Percentiles rank a stretch among this genome's conserved stretches.
phyloP scores from a whole-genome alignment of 1,284 basidiomycete species.

The Psilocybe mexicana region DNA sequence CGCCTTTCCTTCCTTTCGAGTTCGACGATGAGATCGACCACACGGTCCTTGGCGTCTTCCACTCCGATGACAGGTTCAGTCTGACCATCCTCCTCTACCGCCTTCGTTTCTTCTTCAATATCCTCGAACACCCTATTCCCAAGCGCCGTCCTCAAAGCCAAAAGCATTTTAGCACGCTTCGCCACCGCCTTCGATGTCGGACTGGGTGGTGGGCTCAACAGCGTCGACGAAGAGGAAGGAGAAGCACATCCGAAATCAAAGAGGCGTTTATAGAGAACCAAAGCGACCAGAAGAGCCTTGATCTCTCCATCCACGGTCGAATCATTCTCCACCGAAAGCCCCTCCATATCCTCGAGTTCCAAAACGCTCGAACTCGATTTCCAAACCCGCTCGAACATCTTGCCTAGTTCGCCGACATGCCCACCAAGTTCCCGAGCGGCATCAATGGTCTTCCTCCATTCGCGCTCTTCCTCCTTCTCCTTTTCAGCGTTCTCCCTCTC shows the following conservation, averaged over 20 bases:
- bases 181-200: slow-evolving; percentile 43
- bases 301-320: slow-evolving; percentile 46
- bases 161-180: slow-evolving; percentile 19
- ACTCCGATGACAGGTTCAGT: slow-evolving; percentile 26
- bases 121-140: slow-evolving; percentile 63
- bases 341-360: slow-evolving; percentile 18
- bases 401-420: slow-evolving; percentile 50
- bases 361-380: slow-evolving; percentile 18
- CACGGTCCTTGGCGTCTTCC: slow-evolving; percentile 68
- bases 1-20: slow-evolving; percentile 36
- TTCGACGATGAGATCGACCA: slow-evolving; percentile 65
- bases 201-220: slow-evolving; percentile 60
- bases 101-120: slow-evolving; percentile 14
- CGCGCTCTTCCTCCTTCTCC: slow-evolving; percentile 33
- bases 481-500: slow-evolving; percentile 11
- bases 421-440: slow-evolving; percentile 65
- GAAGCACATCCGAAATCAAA: slow-evolving; percentile 34
- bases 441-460: slow-evolving; percentile 48
- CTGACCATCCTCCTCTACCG: slow-evolving; percentile 6
- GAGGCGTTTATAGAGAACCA: slow-evolving; percentile 57
- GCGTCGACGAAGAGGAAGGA: slow-evolving; percentile 29
- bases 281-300: slow-evolving; percentile 51
- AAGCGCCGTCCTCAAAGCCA: slow-evolving; percentile 47
- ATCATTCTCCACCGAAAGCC: neutral
- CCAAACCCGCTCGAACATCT: slow-evolving; percentile 55